phyloP scores from a whole-genome alignment of 2,329 filamentous ascomycete species.

The Penicillium capsulatum region DNA sequence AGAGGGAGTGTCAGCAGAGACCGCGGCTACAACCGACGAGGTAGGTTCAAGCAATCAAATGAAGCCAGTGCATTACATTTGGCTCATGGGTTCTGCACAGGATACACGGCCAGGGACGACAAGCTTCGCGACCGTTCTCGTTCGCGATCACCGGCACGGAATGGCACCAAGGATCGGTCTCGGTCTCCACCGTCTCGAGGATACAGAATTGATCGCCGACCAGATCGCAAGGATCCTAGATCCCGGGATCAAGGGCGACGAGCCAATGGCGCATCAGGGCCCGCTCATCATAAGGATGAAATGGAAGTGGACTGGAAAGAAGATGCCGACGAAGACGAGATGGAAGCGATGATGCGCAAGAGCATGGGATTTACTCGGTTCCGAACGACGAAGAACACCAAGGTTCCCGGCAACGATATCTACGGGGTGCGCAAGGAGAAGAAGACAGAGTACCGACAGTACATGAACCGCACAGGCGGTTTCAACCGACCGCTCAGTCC shows the following conservation, averaged over 20 bases:
- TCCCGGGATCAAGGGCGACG: conserved; percentile 21
- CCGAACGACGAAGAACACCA: conserved; percentile 79
- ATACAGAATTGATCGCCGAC: conserved; percentile 30
- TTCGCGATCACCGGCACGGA: conserved; percentile 32
- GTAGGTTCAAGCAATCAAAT: conserved; percentile 23
- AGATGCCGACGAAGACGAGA: conserved; percentile 57
- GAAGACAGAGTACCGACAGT: conserved; percentile 92
- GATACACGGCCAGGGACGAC: conserved; percentile 29
- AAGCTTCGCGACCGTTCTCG: conserved; percentile 37
- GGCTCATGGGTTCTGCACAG: conserved; percentile 15
- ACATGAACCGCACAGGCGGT: conserved; percentile 63
- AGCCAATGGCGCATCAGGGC: conserved; percentile 23
- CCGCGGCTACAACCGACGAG: conserved; percentile 38
- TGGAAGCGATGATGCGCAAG: conserved; percentile 68
- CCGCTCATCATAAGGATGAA: conserved; percentile 29
- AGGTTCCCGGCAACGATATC: conserved; percentile 80
- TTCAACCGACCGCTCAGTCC: conserved; percentile 51
- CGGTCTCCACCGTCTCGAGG: conserved; percentile 38
- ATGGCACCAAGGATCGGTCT: conserved; percentile 34
- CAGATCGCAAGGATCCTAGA: conserved; percentile 29
- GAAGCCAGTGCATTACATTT: not conserved
- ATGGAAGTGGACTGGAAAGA: conserved; percentile 46
- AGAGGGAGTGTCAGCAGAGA: conserved; percentile 40
- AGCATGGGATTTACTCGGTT: conserved; percentile 91
- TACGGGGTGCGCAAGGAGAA: conserved; percentile 85